Percentiles rank a stretch among this genome's conserved stretches.
phyloP scores from a whole-genome alignment of 78 protist genomes.

The Dictyostelium purpureum region DNA sequence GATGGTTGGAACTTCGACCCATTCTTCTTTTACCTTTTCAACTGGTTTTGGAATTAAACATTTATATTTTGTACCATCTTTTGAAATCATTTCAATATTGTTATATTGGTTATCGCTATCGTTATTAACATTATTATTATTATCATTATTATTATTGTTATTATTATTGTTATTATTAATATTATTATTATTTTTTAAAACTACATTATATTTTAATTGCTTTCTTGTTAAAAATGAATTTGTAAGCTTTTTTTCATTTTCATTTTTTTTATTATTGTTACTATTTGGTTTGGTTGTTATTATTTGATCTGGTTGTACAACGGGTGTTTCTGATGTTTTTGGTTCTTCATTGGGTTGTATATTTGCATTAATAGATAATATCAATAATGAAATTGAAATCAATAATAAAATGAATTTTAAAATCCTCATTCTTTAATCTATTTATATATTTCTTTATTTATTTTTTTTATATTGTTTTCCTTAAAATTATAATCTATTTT shows the following conservation, averaged over 20 bases:
- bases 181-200: neutral
- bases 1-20: constrained; percentile 6
- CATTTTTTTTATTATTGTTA: too few species aligned
- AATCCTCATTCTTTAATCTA: neutral
- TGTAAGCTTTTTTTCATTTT: too few species aligned
- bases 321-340: neutral
- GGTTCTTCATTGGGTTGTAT: neutral
- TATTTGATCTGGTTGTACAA: neutral
- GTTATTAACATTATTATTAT: neutral
- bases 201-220: constrained; percentile 1
- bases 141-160: neutral
- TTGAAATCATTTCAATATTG: constrained; percentile 7
- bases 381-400: too few species aligned
- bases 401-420: neutral
- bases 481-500: neutral
- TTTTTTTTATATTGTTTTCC: neutral
- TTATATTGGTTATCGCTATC: neutral
- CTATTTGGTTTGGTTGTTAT: neutral
- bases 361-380: too few species aligned
- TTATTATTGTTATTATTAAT: neutral
- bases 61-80: constrained; percentile 29
- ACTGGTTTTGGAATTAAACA: constrained; percentile 38
- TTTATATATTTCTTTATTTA: neutral
- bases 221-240: neutral
- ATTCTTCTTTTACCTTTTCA: neutral